These are phyloP conservation scores for Mycena alexandri DNA, from an alignment of 768 basidiomycete species.

Conservation along the genomic window DNA sequence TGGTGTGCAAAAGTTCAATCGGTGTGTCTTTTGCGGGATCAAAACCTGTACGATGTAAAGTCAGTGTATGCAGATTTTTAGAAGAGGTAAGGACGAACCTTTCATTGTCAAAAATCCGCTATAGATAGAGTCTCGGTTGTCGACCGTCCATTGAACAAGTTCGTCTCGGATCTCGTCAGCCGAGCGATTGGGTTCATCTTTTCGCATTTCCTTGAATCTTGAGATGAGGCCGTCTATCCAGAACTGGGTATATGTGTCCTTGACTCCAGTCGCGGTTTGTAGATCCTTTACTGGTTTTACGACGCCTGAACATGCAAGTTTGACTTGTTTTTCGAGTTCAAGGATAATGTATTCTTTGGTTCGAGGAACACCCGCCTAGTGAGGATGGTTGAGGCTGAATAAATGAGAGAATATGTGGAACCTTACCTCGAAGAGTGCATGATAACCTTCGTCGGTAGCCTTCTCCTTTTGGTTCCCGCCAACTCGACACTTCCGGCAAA, in stretches of 20 bases:
- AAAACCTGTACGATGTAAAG: neutral
- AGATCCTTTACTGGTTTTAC: neutral
- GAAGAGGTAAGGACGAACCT: neutral
- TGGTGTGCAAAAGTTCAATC: slow-evolving; percentile 21
- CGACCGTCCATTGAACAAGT: slow-evolving; percentile 10
- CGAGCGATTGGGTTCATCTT: neutral
- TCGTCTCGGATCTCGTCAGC: neutral
- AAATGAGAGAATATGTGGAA: neutral
- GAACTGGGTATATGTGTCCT: slow-evolving; percentile 18
- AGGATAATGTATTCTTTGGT: slow-evolving; percentile 4
- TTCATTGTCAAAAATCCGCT: slow-evolving; percentile 7
- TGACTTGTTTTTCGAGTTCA: slow-evolving; percentile 6
- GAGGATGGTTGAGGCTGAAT: neutral
- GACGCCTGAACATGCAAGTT: neutral
- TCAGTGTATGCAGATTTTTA: too few relatives aligned
- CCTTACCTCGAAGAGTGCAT: slow-evolving; percentile 8
- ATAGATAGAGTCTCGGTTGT: slow-evolving; percentile 1
- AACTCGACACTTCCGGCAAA: slow-evolving; percentile 30
- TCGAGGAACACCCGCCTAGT: slow-evolving; percentile 18
- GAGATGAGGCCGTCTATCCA: slow-evolving; percentile 21
- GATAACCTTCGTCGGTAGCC: slow-evolving; percentile 28
- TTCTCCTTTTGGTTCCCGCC: slow-evolving; percentile 27
- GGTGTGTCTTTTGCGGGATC: slow-evolving; percentile 23
- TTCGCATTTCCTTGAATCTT: neutral
- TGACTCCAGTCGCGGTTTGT: slow-evolving; percentile 2